Evolutionary conservation across 305 asterid genomes (phyloP).

Genomic region (Fraxinus platypoda): DNA sequence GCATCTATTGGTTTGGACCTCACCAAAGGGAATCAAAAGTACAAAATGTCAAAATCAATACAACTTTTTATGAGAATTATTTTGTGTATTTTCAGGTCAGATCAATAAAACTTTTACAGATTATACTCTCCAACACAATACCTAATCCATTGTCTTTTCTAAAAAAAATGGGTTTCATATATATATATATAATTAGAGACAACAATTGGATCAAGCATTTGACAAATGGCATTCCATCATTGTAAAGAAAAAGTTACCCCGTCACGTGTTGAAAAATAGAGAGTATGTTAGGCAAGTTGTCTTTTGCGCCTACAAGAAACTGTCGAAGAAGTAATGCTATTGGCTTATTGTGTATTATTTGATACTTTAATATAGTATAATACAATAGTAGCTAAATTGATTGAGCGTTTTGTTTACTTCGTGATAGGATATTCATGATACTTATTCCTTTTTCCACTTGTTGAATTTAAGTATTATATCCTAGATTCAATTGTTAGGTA

Average conservation of each 20-base stretch:
- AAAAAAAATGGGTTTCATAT: constrained; percentile 19
- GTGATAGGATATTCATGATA: neutral
- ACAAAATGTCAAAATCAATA: neutral
- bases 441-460: neutral
- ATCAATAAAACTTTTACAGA: constrained; percentile 24
- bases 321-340: constrained; percentile 16
- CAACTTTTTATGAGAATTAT: neutral
- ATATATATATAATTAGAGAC: neutral
- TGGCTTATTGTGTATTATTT: constrained; percentile 20
- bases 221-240: constrained; percentile 43
- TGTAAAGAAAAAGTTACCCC: constrained; percentile 34
- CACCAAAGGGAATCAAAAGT: neutral
- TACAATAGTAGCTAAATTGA: neutral
- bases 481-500: neutral
- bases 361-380: neutral
- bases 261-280: neutral
- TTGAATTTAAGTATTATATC: neutral
- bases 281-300: constrained; percentile 29
- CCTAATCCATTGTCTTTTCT: constrained; percentile 23
- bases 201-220: constrained; percentile 24
- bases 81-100: neutral
- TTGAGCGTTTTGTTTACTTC: neutral
- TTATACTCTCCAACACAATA: constrained; percentile 18
- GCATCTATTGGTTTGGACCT: neutral
- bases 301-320: constrained; percentile 15